These are phyloP conservation scores for Candida nitratophila DNA, from an alignment of 805 yeast genomes.

Conservation along the genomic window DNA sequence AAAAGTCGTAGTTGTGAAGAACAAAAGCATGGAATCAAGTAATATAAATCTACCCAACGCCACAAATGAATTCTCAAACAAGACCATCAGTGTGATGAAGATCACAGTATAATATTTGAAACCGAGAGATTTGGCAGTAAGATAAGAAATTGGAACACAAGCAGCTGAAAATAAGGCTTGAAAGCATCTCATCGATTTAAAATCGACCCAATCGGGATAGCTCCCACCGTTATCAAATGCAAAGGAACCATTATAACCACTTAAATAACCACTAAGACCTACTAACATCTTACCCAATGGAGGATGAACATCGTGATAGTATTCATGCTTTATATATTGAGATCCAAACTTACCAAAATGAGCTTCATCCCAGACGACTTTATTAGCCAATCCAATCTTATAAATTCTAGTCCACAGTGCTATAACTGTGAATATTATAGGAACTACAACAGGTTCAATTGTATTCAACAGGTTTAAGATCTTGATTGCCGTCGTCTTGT, in stretches of 20 bases:
- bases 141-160: constrained; percentile 66
- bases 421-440: constrained; percentile 34
- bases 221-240: constrained; percentile 60
- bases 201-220: constrained; percentile 59
- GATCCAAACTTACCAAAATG: constrained; percentile 96
- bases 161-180: constrained; percentile 62
- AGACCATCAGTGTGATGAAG: constrained; percentile 55
- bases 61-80: constrained; percentile 62
- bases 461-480: neutral
- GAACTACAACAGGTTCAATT: constrained; percentile 32
- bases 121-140: constrained; percentile 55
- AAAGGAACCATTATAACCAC: constrained; percentile 78
- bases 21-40: constrained; percentile 68
- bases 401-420: constrained; percentile 54
- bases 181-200: constrained; percentile 60
- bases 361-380: constrained; percentile 86
- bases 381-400: constrained; percentile 46
- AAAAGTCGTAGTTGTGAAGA: constrained; percentile 68
- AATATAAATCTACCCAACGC: constrained; percentile 69
- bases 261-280: constrained; percentile 79
- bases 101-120: constrained; percentile 45
- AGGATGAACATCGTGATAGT: constrained; percentile 95
- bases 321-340: constrained; percentile 78
- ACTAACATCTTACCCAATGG: constrained; percentile 93
- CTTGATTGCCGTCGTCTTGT: neutral